Evolutionary conservation across 1,284 basidiomycete genomes (phyloP).

Genomic region (Meripilus lineatus): DNA sequence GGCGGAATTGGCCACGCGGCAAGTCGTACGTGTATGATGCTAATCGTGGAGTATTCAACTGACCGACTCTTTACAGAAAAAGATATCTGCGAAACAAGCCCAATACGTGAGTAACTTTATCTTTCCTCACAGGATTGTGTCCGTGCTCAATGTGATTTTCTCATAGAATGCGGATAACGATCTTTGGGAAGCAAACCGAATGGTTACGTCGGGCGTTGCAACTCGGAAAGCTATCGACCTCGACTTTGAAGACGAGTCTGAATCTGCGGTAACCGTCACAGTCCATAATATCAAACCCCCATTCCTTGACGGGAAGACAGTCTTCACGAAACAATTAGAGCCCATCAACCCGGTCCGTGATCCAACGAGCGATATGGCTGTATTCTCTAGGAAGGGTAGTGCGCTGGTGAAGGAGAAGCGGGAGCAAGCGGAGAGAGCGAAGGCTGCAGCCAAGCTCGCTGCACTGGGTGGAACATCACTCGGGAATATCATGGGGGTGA

Average conservation of each 20-base stretch:
- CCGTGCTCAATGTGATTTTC: too few relatives aligned
- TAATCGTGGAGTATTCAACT: conserved; percentile 2
- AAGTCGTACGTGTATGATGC: conserved; percentile 45
- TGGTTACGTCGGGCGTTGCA: conserved; percentile 93
- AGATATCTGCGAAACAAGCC: conserved; percentile 87
- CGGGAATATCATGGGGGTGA: conserved; percentile 97
- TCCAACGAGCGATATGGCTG: conserved; percentile 89
- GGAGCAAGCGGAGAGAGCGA: conserved; percentile 92
- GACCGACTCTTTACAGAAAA: conserved; percentile 45
- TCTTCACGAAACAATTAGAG: conserved; percentile 95
- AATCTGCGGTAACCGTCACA: conserved; percentile 94
- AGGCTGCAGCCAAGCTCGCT: conserved; percentile 93
- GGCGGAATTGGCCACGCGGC: conserved; percentile 76
- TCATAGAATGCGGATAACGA: conserved; percentile 93
- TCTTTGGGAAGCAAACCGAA: conserved; percentile 96
- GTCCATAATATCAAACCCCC: conserved; percentile 97
- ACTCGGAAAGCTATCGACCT: conserved; percentile 84
- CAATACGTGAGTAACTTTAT: conserved; percentile 71
- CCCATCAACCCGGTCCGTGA: conserved; percentile 97
- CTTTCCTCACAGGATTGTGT: not conserved
- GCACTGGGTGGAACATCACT: conserved; percentile 88
- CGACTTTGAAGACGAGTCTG: conserved; percentile 90
- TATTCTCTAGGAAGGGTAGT: conserved; percentile 95
- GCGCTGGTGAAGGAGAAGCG: conserved; percentile 91
- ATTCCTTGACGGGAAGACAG: conserved; percentile 93